Base-by-base conservation (phyloP, 2,329 filamentous ascomycete species). In the Furcasterigmium sp. region DNA sequence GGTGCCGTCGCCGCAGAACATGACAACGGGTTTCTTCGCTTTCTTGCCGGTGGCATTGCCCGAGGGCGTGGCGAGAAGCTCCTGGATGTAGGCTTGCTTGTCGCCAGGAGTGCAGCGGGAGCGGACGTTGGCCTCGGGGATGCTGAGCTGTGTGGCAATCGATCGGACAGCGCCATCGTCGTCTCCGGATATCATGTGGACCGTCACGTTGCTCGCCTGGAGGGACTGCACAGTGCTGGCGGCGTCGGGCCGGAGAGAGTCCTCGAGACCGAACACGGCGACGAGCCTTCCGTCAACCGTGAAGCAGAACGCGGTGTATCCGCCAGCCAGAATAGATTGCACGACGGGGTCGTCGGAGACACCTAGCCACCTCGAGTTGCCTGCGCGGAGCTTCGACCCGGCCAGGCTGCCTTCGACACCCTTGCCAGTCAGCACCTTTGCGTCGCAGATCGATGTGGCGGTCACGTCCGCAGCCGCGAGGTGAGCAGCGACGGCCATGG, bases 1-100 rank as follows among this genome's bases (percentile, higher is more conserved):
- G 13, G 84, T 89, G 2, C 87, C 87, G 52, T 91, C 87, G 26
- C 87, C 87, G 40, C 78, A 75, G 60, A 91, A 91, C 6, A 90
- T 60, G 15, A 87, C 75, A 2, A 73, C 60, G 0, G 63, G 53
- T 32, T 55, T 49, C 26, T 53, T 53, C 6, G 28, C 25, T 8
- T 51, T 49, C 10, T 30, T 28, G 1, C 42, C 18, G 3, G 36
- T 37, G 9, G 9, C 13, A 8, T 39, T 48, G 20, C 10, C 29
- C 21, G 19, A 17, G 28, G 44, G 36, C 18, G 39, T 21, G 13
- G 32, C 29, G 7, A 67, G 58, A 5, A 76, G 62, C 0, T 38
- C 35, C 15, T 64, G 55, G 40, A 76, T 62, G 47, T 76, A 75
- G 0, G 48, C 58, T 19, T 64, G 59, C 52, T 78, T 78, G 44